A percentile compares a stretch with the other conserved stretches of the same genome.
These are phyloP conservation scores for Metschnikowia orientalis DNA, from an alignment of 805 yeast species.

Conservation along the genomic window DNA sequence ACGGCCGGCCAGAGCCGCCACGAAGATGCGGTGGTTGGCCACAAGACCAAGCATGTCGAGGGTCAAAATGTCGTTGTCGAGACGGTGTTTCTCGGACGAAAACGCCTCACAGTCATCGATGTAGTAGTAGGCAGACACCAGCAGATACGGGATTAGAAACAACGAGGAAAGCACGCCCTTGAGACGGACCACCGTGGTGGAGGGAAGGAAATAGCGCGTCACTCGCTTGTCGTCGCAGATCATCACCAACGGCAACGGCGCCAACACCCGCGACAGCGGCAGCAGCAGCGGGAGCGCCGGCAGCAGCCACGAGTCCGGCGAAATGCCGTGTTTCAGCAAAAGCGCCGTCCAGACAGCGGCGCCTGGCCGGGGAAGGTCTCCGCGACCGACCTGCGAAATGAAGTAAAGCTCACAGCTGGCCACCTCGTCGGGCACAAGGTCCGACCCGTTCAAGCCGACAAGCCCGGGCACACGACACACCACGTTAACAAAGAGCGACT, in stretches of 20 bases:
- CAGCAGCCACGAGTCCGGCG: background rate
- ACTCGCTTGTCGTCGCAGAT: conserved; percentile 2
- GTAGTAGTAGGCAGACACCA: conserved; percentile 25
- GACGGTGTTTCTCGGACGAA: conserved; percentile 14
- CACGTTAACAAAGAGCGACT: conserved; percentile 32
- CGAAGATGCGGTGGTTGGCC: conserved; percentile 21
- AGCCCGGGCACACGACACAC: conserved; percentile 41
- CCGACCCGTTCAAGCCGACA: conserved; percentile 52
- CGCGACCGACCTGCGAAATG: conserved; percentile 44
- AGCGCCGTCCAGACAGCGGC: conserved; percentile 42
- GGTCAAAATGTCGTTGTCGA: conserved; percentile 28
- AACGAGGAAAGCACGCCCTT: conserved; percentile 29
- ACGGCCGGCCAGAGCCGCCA: too few species aligned
- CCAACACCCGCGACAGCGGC: background rate
- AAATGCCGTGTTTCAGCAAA: conserved; percentile 31
- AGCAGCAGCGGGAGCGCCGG: background rate
- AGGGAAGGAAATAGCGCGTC: conserved; percentile 21
- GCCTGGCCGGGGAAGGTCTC: conserved; percentile 19
- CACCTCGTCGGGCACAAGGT: conserved; percentile 44
- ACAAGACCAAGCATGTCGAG: conserved; percentile 24
- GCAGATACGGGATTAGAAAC: conserved; percentile 19
- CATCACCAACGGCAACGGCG: background rate
- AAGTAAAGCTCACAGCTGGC: conserved; percentile 66
- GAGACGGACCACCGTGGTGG: conserved; percentile 27
- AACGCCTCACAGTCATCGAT: conserved; percentile 18